A percentile compares a stretch with the other conserved stretches of the same genome.
These are phyloP conservation scores for Vigna nakashimae DNA, from an alignment of 306 rosid species.

Conservation along the genomic window DNA sequence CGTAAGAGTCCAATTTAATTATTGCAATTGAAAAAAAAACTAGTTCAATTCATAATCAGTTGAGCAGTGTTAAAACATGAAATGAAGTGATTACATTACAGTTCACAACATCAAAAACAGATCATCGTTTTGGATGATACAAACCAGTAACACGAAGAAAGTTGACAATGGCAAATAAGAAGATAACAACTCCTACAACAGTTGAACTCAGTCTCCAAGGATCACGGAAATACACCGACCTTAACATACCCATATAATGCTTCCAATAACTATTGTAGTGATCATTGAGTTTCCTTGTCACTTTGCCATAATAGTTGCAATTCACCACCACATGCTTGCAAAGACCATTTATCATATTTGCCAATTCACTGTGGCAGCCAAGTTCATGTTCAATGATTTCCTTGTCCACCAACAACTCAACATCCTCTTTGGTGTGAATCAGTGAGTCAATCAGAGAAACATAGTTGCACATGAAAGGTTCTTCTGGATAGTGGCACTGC, in stretches of 20 bases:
- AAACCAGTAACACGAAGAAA: conserved; percentile 31
- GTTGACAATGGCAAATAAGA: conserved; percentile 38
- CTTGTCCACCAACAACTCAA: conserved; percentile 52
- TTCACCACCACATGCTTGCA: conserved; percentile 40
- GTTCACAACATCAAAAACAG: not conserved
- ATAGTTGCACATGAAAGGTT: conserved; percentile 57
- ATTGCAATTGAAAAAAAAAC: too few species aligned
- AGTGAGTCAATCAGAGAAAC: conserved; percentile 49
- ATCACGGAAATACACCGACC: conserved; percentile 39
- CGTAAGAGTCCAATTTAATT: too few species aligned
- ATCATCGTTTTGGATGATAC: conserved; percentile 1
- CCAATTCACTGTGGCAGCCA: conserved; percentile 44
- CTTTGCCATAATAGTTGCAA: conserved; percentile 18
- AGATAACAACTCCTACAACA: conserved; percentile 37
- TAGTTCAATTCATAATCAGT: too few species aligned
- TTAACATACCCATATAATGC: conserved; percentile 41
- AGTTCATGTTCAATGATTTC: conserved; percentile 44
- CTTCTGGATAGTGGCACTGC: conserved; percentile 55
- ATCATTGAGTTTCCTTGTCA: conserved; percentile 22
- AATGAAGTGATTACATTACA: too few species aligned
- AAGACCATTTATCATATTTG: conserved; percentile 41
- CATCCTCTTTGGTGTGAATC: conserved; percentile 54
- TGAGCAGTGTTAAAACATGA: too few species aligned
- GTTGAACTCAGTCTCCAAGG: conserved; percentile 46
- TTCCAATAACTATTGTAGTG: conserved; percentile 39